phyloP scores from a whole-genome alignment of 1,139 yeast species.

The Insectozyma bohioensis region DNA sequence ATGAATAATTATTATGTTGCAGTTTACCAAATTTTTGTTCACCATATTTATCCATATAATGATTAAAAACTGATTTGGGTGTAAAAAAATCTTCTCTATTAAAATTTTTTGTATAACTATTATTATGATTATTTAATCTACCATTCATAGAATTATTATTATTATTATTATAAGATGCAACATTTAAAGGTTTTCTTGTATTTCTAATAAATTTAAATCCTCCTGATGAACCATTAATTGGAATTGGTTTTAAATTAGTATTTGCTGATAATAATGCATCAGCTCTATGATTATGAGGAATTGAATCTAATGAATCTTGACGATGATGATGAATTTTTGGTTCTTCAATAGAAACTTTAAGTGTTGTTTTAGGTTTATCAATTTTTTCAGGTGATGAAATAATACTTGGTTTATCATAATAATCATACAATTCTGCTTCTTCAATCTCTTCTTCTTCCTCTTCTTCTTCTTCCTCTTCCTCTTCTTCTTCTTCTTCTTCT shows the following conservation, averaged over 20 bases:
- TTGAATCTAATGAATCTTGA: slow-evolving; percentile 12
- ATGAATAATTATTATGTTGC: not conserved
- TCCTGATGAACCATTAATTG: slow-evolving; percentile 30
- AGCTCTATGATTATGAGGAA: slow-evolving; percentile 46
- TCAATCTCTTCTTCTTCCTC: slow-evolving; percentile 15
- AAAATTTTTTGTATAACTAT: slow-evolving; percentile 30
- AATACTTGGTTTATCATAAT: slow-evolving; percentile 9
- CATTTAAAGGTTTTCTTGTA: slow-evolving; percentile 61
- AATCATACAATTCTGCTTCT: slow-evolving; percentile 15
- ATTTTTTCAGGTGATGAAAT: slow-evolving; percentile 5
- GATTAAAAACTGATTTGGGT: slow-evolving; percentile 71
- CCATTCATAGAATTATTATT: slow-evolving; percentile 5
- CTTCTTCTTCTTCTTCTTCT: slow-evolving; percentile 17
- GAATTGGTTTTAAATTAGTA: slow-evolving; percentile 45
- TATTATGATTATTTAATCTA: no score
- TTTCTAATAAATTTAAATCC: slow-evolving; percentile 43
- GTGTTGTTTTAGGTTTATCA: not conserved
- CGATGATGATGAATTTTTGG: slow-evolving; percentile 9
- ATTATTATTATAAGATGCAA: slow-evolving; percentile 47
- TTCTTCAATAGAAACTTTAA: slow-evolving; percentile 6
- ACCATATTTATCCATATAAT: slow-evolving; percentile 70
- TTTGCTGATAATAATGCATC: slow-evolving; percentile 44
- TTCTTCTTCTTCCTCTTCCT: slow-evolving; percentile 14
- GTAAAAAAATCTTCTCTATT: slow-evolving; percentile 74
- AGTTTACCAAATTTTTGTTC: slow-evolving; percentile 28